These are phyloP conservation scores for Micractinium sp. DNA, from an alignment of 139 green algal genomes.

Conservation along the genomic window DNA sequence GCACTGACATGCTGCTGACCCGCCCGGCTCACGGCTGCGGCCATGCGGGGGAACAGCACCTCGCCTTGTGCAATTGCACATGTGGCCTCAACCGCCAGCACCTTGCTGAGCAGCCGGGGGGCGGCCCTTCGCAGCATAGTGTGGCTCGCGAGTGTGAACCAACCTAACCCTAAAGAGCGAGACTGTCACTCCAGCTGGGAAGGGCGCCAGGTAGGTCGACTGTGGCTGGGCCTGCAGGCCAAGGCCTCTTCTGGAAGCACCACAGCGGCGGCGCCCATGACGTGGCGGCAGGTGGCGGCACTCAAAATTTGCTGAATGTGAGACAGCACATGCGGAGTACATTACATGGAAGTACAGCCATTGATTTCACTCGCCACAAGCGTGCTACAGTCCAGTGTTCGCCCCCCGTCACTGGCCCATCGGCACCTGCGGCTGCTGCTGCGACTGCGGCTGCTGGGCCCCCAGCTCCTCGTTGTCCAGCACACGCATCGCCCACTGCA, in stretches of 20 bases:
- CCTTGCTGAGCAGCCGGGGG: not conserved
- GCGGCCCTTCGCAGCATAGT: not conserved
- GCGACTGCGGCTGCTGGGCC: not conserved
- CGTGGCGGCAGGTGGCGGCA: no score
- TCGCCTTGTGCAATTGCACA: not conserved
- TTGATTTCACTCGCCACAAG: not conserved
- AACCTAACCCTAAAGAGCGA: not conserved
- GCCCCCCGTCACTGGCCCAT: not conserved
- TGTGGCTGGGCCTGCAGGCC: no score
- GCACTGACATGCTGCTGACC: not conserved
- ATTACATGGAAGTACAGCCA: no score
- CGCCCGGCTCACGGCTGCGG: not conserved
- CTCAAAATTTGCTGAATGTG: no score
- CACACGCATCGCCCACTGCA: conserved; percentile 41
- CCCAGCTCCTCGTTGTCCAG: conserved; percentile 42
- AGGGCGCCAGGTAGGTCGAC: no score
- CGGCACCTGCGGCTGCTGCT: not conserved
- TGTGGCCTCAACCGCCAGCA: not conserved
- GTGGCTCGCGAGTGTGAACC: not conserved
- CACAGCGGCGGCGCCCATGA: no score
- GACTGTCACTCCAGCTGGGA: no score
- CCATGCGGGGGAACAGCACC: not conserved
- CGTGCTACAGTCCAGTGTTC: no score
- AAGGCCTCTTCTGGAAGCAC: no score
- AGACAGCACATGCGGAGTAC: no score